Base-by-base conservation (phyloP, 2,329 filamentous ascomycete species). In the Aspergillus flavus region DNA sequence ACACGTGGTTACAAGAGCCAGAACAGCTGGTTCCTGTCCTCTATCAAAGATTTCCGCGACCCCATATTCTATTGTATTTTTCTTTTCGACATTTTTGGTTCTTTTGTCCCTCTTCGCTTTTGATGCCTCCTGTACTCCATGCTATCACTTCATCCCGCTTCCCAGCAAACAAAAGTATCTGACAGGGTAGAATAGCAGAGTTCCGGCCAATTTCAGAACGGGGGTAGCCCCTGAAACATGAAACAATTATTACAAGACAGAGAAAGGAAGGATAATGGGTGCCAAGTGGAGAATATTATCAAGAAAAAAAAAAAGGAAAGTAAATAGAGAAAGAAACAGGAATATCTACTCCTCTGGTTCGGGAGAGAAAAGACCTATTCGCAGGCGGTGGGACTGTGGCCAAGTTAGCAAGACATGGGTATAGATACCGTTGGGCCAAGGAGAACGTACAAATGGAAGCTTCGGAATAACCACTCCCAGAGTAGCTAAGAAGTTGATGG, bases 381-480 rank as follows among this genome's bases (percentile, higher is more conserved):
- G 86, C 85, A 92, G 89, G 64, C 90, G 89, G 79, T 93, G 90
- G 78, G 89, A 91, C 90, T 93, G 78, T 66, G 34, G 45, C n/a
- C 66, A 73, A 61, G 78, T 80, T 68, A 74, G 72, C 64, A 59
- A 64, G 32, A 9, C 39, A 28, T 41, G 45, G 57, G 58, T 23
- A 57, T 50, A 21, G 36, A 30, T 30, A 48, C 39, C 2, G 48
- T 21, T 3, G 43, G 41, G 16, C 30, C 19, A 48, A 57, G 43
- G 30, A 19, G 55, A 2, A 88, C 94, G 79, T 85, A 98, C 94
- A 77, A 92, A 94, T 70, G 95, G 95, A 70, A 99, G 83, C 82
- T 99, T 99, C 46, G 95, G 95, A 76, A 99, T 95, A 63, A 99
- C 91, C 61, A 99, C 95, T 52, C 86, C 93, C 75, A 99, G 82